Evolutionary conservation across 2,329 filamentous ascomycete genomes (phyloP), one percentile per base, ranked within the genome.

Genomic region (Apiospora sp.): DNA sequence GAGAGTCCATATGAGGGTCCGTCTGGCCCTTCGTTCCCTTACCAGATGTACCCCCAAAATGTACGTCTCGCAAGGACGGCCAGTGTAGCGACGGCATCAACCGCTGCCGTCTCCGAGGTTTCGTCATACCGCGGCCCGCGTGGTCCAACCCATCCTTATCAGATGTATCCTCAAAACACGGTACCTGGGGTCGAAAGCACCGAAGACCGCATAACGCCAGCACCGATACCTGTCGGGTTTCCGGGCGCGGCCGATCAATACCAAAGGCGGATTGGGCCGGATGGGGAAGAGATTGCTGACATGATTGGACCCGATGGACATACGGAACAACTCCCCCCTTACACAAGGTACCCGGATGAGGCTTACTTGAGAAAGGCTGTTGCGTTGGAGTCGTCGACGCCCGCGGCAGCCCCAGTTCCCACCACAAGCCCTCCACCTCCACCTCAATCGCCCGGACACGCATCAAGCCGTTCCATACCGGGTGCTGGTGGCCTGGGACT

Each of bases 291-390:
- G 77, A 86, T 90, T n/a, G 94, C 92, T 67, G 95, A 95, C 80
- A 90, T 98, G 71, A 92, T 98, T 70, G 95, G 95, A 1, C 93
- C 93, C 0, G 91, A 97, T 78, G 95, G 95, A 0, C 95, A 98
- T 79, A 92, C 93, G 1, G 96, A 98, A 82, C 94, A 97, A 81
- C 85, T 98, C 24, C 96, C 96, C 16, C 96, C 96, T 0, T 98
- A 98, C 80, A 94, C 94, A 19, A 89, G 94, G 80, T 98, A 97
- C 82, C 94, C 95, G 2, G 93, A 97, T 70, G 92, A 94, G 72
- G 86, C 86, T 0, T 92, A 83, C 82, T 88, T 80, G 79, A 89
- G 81, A 86, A 94, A 89, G 78, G 81, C 84, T 80, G 81, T 27
- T 75, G 79, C n/a, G 34, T 61, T 71, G 10, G 68, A 70, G 10